phyloP scores from a whole-genome alignment of 345 rosid species.

The Lagerstroemia speciosa region DNA sequence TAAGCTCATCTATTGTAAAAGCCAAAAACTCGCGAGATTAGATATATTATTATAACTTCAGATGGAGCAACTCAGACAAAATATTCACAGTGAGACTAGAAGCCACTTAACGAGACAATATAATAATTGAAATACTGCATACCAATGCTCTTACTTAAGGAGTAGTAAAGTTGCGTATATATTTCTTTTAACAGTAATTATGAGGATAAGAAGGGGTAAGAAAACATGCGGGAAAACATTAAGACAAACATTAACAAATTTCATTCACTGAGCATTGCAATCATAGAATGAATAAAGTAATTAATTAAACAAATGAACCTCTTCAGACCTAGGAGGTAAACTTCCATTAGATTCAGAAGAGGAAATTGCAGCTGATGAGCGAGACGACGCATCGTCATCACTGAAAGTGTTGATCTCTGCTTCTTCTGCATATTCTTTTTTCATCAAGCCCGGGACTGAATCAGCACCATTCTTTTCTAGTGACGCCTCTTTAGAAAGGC shows the following conservation, averaged over 20 bases:
- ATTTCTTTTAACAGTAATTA: background rate
- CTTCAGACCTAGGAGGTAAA: conserved; percentile 35
- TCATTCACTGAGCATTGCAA: background rate
- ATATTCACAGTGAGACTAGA: background rate
- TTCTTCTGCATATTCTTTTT: conserved; percentile 74
- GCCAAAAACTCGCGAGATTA: background rate
- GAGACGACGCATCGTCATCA: conserved; percentile 77
- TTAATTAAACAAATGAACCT: conserved; percentile 26
- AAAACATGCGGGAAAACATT: background rate
- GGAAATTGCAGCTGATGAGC: conserved; percentile 54
- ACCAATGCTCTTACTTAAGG: background rate
- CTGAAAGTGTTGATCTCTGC: conserved; percentile 60
- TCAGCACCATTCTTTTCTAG: conserved; percentile 39
- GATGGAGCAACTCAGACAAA: background rate
- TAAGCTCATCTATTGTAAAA: background rate
- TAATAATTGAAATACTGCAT: background rate
- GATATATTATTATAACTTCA: background rate
- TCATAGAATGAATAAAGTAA: background rate
- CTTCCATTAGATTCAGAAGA: conserved; percentile 39
- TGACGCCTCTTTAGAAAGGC: conserved; percentile 28
- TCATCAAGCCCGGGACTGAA: conserved; percentile 71
- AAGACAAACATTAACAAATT: background rate
- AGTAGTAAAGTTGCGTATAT: background rate
- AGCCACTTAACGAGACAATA: background rate
- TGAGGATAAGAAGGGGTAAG: background rate